These are phyloP conservation scores for Hydnomerulius pinastri DNA, from an alignment of 768 basidiomycete species.

Conservation along the genomic window DNA sequence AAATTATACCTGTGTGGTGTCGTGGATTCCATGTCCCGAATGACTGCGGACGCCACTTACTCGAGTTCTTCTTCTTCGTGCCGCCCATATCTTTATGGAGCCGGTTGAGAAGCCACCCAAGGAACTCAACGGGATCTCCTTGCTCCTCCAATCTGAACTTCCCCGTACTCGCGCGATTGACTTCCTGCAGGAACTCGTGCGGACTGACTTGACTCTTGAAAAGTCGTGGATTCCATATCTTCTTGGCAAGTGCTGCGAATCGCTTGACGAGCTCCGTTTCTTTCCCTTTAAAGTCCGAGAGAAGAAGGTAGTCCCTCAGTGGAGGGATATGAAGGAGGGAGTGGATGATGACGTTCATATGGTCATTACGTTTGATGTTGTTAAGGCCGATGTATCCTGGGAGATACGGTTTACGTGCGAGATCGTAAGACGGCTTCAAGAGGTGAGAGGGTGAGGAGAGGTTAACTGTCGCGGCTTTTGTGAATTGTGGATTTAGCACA, in stretches of 20 bases:
- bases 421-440: conserved; percentile 80
- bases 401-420: conserved; percentile 76
- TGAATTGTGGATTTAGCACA: conserved; percentile 89
- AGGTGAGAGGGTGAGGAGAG: conserved; percentile 62
- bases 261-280: conserved; percentile 87
- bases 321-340: conserved; percentile 89
- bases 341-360: conserved; percentile 97
- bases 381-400: conserved; percentile 96
- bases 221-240: conserved; percentile 93
- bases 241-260: conserved; percentile 85
- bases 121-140: conserved; percentile 95
- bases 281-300: conserved; percentile 72
- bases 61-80: conserved; percentile 89
- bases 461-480: conserved; percentile 50
- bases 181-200: conserved; percentile 99
- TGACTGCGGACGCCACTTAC: conserved; percentile 47
- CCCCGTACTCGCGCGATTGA: conserved; percentile 82
- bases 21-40: conserved; percentile 19
- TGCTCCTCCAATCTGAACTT: conserved; percentile 93
- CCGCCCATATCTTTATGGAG: conserved; percentile 93
- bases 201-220: conserved; percentile 99
- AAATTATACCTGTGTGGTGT: conserved; percentile 74
- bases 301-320: conserved; percentile 82
- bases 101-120: conserved; percentile 93
- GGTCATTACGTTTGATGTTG: conserved; percentile 96